Evolutionary conservation across 2,329 filamentous ascomycete species (phyloP).

Genomic region (Fusarium papillatum): DNA sequence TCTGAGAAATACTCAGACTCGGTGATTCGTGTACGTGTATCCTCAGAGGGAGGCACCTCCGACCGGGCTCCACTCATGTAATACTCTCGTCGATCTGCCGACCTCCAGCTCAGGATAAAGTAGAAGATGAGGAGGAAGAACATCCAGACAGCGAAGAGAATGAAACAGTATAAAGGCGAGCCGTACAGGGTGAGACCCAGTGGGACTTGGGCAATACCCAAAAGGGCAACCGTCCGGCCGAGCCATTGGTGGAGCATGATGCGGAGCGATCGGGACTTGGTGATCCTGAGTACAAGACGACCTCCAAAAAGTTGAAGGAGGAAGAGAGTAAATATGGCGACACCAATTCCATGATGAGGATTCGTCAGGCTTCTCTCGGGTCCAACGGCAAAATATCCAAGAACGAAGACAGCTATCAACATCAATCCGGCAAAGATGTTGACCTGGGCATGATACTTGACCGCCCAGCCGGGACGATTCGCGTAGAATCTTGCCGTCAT

Average conservation of each 20-base stretch:
- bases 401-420: constrained; percentile 78
- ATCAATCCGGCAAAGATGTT: constrained; percentile 78
- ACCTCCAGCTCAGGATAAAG: constrained; percentile 82
- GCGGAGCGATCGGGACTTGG: constrained; percentile 62
- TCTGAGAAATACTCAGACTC: constrained; percentile 56
- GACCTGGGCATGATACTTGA: constrained; percentile 81
- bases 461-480: constrained; percentile 69
- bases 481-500: constrained; percentile 81
- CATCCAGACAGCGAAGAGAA: constrained; percentile 87
- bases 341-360: constrained; percentile 87
- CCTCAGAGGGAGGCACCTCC: constrained; percentile 64
- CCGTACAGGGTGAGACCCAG: constrained; percentile 93
- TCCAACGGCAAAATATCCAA: constrained; percentile 86
- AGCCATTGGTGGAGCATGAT: constrained; percentile 88
- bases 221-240: constrained; percentile 81
- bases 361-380: constrained; percentile 80
- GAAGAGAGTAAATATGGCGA: constrained; percentile 82
- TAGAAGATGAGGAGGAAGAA: constrained; percentile 80
- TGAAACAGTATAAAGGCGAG: constrained; percentile 86
- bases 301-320: constrained; percentile 80
- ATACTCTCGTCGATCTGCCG: constrained; percentile 68
- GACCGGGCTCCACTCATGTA: constrained; percentile 71
- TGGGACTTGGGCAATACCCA: constrained; percentile 90
- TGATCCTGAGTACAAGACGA: constrained; percentile 69
- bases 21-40: constrained; percentile 54